Percentiles rank a stretch among this genome's conserved stretches.
Conservation (phyloP, 257 asterid genomes). For the Anisodus tanguticus region DNA sequence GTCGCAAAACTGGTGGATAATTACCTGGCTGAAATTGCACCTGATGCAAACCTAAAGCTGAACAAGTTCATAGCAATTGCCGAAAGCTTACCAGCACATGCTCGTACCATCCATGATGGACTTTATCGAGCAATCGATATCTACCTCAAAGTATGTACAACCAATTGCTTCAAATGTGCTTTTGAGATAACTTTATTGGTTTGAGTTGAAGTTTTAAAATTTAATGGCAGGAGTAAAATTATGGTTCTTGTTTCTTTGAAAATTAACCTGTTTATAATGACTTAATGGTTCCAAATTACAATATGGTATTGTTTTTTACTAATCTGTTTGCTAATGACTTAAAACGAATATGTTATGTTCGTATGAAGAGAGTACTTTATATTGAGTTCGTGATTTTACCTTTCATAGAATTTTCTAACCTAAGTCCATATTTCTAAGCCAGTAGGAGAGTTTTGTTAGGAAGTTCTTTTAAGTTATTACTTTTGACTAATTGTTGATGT, state of each 20-base stretch:
- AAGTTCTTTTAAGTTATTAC: neutral
- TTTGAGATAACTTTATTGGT: neutral
- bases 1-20: conserved; percentile 84
- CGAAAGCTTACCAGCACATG: conserved; percentile 78
- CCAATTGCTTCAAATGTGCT: neutral
- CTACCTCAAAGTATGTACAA: conserved; percentile 76
- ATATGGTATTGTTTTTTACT: neutral
- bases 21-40: conserved; percentile 90
- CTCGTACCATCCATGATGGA: conserved; percentile 78
- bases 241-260: neutral
- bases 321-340: conserved; percentile 12
- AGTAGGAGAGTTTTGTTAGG: neutral
- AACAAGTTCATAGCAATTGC: conserved; percentile 76
- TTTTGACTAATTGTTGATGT: conserved; percentile 1
- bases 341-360: neutral
- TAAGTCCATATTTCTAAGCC: neutral
- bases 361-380: neutral
- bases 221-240: neutral
- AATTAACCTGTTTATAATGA: neutral
- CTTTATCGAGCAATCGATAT: conserved; percentile 89
- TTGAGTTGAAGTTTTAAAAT: conserved; percentile 11
- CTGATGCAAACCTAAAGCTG: conserved; percentile 85
- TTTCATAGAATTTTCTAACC: neutral
- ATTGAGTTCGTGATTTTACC: conserved; percentile 4
- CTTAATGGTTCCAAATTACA: neutral